These are phyloP conservation scores for Raddia guianensis DNA, from an alignment of 176 grass and related monocot genomes.

Conservation along the genomic window DNA sequence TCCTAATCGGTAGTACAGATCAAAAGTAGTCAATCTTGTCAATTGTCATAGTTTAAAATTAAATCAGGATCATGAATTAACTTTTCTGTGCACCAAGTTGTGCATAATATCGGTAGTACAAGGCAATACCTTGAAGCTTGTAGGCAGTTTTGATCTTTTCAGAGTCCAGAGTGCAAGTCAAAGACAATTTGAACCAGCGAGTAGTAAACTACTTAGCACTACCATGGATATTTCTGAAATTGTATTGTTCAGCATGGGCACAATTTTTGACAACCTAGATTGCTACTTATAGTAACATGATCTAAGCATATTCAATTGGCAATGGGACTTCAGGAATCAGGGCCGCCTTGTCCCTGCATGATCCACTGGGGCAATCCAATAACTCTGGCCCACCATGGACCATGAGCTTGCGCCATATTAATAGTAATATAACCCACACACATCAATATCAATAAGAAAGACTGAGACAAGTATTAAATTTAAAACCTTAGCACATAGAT, in stretches of 20 bases:
- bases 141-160: constrained; percentile 17
- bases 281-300: neutral
- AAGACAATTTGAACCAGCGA: constrained; percentile 4
- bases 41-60: neutral
- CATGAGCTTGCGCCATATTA: neutral
- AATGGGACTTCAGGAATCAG: constrained; percentile 2
- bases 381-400: neutral
- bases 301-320: neutral
- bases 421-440: neutral
- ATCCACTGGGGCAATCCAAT: constrained; percentile 1
- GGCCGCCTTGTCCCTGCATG: neutral
- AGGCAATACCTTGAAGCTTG: neutral
- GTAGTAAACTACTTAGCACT: constrained; percentile 5
- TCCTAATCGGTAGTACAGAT: neutral
- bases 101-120: neutral
- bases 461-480: constrained; percentile 11
- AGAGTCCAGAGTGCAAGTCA: neutral
- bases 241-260: constrained; percentile 7
- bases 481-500: constrained; percentile 93
- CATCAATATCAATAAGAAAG: constrained; percentile 21
- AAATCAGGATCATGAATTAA: neutral
- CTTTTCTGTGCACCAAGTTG: constrained; percentile 2
- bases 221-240: neutral
- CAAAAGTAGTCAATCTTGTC: neutral
- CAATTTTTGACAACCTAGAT: neutral